phyloP scores from a whole-genome alignment of 192 early-diverging fungal species.

The Coemansia sp. region DNA sequence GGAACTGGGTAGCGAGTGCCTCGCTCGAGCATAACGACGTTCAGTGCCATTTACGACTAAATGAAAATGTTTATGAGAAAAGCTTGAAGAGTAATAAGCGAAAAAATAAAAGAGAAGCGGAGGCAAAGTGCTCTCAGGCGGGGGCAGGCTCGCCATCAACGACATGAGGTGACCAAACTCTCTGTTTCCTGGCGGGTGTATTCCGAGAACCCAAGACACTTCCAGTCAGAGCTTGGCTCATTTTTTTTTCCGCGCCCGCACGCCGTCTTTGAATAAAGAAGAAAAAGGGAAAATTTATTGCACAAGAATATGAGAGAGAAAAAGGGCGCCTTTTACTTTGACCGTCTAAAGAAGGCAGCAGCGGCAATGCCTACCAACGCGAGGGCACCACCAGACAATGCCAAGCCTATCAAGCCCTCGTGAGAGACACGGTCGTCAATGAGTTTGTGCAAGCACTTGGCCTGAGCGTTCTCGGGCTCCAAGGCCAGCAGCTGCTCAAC shows the following conservation, averaged over 20 bases:
- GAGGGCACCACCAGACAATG: conserved; percentile 79
- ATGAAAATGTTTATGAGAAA: neutral
- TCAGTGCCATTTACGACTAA: conserved; percentile 34
- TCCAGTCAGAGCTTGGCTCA: neutral
- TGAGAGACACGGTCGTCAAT: conserved; percentile 84
- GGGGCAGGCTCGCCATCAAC: neutral
- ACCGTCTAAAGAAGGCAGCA: conserved; percentile 54
- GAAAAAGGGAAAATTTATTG: neutral
- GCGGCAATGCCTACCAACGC: conserved; percentile 66
- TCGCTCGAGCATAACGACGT: conserved; percentile 45
- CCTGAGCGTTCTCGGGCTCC: conserved; percentile 88
- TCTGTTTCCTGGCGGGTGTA: neutral
- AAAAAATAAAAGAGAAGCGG: neutral
- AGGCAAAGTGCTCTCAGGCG: neutral
- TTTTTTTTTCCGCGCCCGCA: neutral
- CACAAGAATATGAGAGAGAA: neutral
- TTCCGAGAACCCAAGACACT: neutral
- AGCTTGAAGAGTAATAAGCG: neutral
- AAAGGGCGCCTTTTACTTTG: conserved; percentile 21
- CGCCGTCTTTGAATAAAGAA: neutral
- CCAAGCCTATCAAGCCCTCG: conserved; percentile 90
- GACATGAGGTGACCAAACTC: neutral
- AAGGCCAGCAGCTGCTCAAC: conserved; percentile 81
- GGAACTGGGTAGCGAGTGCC: conserved; percentile 51
- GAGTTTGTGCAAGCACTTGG: conserved; percentile 65